Base-by-base conservation (phyloP, 202 grass and related monocot genomes). In the Setaria viridis region DNA sequence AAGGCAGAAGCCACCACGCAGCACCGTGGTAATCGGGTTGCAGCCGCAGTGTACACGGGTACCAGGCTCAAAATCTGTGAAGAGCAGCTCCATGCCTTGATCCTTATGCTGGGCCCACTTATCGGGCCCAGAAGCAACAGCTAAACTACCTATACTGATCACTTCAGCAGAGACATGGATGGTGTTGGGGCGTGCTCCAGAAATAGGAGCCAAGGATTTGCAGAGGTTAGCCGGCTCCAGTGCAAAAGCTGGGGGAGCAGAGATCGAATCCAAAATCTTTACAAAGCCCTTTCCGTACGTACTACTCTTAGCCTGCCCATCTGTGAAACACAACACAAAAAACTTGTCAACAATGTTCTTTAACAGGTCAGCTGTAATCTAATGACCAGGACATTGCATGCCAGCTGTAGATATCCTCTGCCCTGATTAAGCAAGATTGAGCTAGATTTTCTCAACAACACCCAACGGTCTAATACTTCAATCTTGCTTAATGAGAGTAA, bases 161-260 rank as follows among this genome's bases (percentile, higher is more conserved):
- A 99, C 80, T 85, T 87, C 87, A 60, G 92, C 74, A 14, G 97
- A 90, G 5, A 99, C 70, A 76, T 64, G 92, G 59, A 93, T 45
- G 10, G 94, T 77, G 62, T 92, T 86, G 73, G 88, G 70, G 46
- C 71, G 82, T 29, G 53, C 65, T 20, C 76, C 66, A 62, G 89
- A 72, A 47, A 94, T 82, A 20, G 85, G 78, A 79, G 79, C 78
- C 50, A 69, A 62, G 57, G 89, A 86, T 63, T 98, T 93, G 72
- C 51, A 33, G 73, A 84, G 77, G 55, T 87, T 86, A 50, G 74
- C 59, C 1, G 88, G 80, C 75, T 99, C 97, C 12, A 81, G 83
- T 54, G 97, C 94, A 90, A 93, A 93, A 85, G 97, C 94, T 46
- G 90, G 92, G 1, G 97, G 90, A 3, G 90, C 90, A 12, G 97